Evolutionary conservation across 352 stramenopile species (phyloP), one percentile per base, ranked within the genome.

Genomic region (Phytophthora meadii): DNA sequence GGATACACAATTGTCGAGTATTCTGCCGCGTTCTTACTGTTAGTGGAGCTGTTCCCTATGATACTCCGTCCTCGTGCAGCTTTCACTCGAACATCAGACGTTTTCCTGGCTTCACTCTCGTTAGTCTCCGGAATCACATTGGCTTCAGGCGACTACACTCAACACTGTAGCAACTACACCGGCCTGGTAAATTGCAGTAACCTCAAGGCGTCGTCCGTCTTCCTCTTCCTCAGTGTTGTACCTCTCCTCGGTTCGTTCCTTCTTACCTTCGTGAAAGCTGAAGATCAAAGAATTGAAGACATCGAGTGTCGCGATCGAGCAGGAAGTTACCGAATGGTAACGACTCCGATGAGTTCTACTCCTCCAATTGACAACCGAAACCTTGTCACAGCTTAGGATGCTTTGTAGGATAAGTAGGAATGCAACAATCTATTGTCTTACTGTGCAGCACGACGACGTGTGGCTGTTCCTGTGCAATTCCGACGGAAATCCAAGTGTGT

Each of bases 141-240:
- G 42, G 51, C 51, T 5, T 47, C 10, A 8, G 72, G 68, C 39
- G 57, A 63, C 32, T 76, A 76, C 30, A 70, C 74, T 9, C 41
- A 64, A 45, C 34, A 74, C 27, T 87, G 80, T 37, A 62, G 66
- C 37, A 44, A 59, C 11, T 81, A 78, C 17, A 65, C 50, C 10
- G 37, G 28, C 34, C 53, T 76, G 46, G 59, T 81, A 49, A 44
- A 72, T 41, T 89, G 80, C 60, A 60, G 22, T 44, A 86, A 84
- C 49, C 44, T 89, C 27, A 73, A 68, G 19, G 41, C 71, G 4
- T 69, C 77, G 1, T 58, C 53, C 8, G 45, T 74, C n/a, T 82
- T 84, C 36, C 46, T 74, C 9, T 67, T 89, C 11, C 15, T 77
- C 9, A 68, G 72, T 27, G 54, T 63, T 3, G 19, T 79, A 37